Evolutionary conservation across 176 grass and related monocot genomes (phyloP), one percentile per base, ranked within the genome.

Genomic region (Bromus sterilis): DNA sequence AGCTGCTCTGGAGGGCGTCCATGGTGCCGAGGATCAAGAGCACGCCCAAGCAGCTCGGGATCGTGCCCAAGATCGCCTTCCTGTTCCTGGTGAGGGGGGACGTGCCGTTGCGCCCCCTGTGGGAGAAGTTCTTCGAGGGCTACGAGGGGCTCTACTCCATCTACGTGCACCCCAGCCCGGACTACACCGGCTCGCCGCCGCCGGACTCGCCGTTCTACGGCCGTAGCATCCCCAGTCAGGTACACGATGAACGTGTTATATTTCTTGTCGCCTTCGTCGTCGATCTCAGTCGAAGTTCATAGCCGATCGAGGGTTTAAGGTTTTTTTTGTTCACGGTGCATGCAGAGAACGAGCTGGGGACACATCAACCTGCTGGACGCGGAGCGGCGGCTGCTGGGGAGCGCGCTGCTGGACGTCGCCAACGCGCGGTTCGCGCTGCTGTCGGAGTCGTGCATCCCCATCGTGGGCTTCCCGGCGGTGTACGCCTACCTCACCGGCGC

Each of bases 71-170:
- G 85, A 70, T 97, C 11, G 89, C 94, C 2, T 97, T 97, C 84
- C 16, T 97, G 81, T 97, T 97, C 80, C 84, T 93, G 7, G 88
- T 86, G 11, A 86, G 78, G 23, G 86, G 89, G 7, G 39, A 73
- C 7, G 49, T 93, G 36, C 94, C 84, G 1, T 37, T 97, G 15
- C 87, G 91, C 26, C 91, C 85, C 16, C 25, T 92, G 13, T 97
- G 94, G 94, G 94, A 97, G 46, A 84, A 85, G 64, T 97, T 92
- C 87, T 94, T 97, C 74, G 24, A 87, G 1, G 92, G 94, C 0
- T 39, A 92, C 60, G 7, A 94, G 39, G 92, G 58, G 20, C 5
- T 91, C 7, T 94, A 86, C 62, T 88, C 87, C 73, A 89, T 97
- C 40, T 94, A 97, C 61, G 87, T 97, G 29, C 94, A 97, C 64